These are phyloP conservation scores for Leccinum angustisporum DNA, from an alignment of 1,284 basidiomycete genomes.

Conservation along the genomic window DNA sequence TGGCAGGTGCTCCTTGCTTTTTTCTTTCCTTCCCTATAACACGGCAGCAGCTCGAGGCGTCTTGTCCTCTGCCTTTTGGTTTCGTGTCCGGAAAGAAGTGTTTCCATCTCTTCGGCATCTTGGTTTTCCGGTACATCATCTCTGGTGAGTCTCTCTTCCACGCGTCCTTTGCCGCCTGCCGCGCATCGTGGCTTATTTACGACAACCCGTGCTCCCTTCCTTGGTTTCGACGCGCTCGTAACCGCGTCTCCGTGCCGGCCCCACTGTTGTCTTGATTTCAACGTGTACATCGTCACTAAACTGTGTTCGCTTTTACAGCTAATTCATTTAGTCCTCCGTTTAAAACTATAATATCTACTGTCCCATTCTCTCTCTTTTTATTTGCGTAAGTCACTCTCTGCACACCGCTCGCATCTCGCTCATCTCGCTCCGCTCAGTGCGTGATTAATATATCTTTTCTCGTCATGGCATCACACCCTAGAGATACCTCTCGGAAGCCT, in stretches of 20 bases:
- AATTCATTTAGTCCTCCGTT: slow-evolving; percentile 37
- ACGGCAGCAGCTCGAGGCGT: slow-evolving; percentile 15
- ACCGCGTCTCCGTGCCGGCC: slow-evolving; percentile 34
- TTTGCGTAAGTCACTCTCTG: slow-evolving; percentile 30
- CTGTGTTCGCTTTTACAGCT: slow-evolving; percentile 30
- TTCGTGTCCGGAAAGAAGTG: slow-evolving; percentile 16
- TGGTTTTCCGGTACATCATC: slow-evolving; percentile 35
- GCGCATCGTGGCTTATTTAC: slow-evolving; percentile 36
- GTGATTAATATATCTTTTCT: slow-evolving; percentile 32
- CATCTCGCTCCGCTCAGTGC: slow-evolving; percentile 26
- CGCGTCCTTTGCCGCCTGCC: slow-evolving; percentile 40
- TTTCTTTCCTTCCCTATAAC: slow-evolving; percentile 24
- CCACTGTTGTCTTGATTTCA: slow-evolving; percentile 13
- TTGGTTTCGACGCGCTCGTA: slow-evolving; percentile 30
- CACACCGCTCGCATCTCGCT: slow-evolving; percentile 12
- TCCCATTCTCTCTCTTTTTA: slow-evolving; percentile 25
- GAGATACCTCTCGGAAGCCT: slow-evolving; percentile 58
- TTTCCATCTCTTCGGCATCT: slow-evolving; percentile 19
- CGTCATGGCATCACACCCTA: slow-evolving; percentile 52
- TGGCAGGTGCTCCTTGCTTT: slow-evolving; percentile 23
- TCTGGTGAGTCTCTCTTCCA: slow-evolving; percentile 34
- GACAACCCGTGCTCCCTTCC: slow-evolving; percentile 22
- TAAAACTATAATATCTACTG: slow-evolving; percentile 36
- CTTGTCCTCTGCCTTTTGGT: slow-evolving; percentile 16
- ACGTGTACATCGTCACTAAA: slow-evolving; percentile 29